These are phyloP conservation scores for Edaphochlamys debaryana DNA, from an alignment of 139 green algal genomes.

Conservation along the genomic window DNA sequence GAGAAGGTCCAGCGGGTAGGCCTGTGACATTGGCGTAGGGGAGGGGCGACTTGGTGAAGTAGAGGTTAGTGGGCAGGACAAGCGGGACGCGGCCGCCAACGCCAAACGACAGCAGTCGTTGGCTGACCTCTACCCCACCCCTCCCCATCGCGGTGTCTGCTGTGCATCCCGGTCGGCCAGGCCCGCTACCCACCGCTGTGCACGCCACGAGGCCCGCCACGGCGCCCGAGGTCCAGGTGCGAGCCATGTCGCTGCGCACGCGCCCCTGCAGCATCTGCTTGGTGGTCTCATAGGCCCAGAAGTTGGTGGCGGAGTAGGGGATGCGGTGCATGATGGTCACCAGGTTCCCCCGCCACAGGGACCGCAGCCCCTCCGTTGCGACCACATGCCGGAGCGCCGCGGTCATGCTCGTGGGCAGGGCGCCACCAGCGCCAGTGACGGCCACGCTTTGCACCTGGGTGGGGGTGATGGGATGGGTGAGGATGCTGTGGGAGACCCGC, in stretches of 20 bases:
- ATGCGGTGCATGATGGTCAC: slow-evolving; percentile 94
- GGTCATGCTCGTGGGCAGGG: background rate
- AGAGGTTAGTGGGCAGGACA: too few relatives aligned
- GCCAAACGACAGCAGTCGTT: background rate
- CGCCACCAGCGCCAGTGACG: too few relatives aligned
- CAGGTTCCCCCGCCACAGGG: slow-evolving; percentile 95
- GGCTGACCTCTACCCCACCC: slow-evolving; percentile 22
- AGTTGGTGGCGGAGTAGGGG: slow-evolving; percentile 97
- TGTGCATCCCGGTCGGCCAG: too few relatives aligned
- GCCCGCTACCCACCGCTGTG: slow-evolving; percentile 76
- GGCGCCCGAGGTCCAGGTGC: slow-evolving; percentile 77
- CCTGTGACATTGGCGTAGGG: slow-evolving; percentile 59
- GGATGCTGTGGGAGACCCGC: too few relatives aligned
- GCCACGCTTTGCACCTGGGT: background rate
- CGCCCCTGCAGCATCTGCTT: slow-evolving; percentile 43
- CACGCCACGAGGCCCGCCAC: slow-evolving; percentile 86
- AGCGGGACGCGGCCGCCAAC: too few relatives aligned
- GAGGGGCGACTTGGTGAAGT: too few relatives aligned
- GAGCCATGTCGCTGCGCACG: slow-evolving; percentile 54
- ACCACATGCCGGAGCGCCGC: slow-evolving; percentile 45
- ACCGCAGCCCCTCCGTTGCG: slow-evolving; percentile 75
- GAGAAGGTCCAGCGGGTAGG: slow-evolving; percentile 95
- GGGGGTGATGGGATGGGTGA: background rate
- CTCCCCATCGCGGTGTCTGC: background rate
- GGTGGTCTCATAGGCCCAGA: slow-evolving; percentile 89